Evolutionary conservation across 1,284 basidiomycete species (phyloP), one percentile per base, ranked within the genome.

Genomic region (Testicularia cyperi): DNA sequence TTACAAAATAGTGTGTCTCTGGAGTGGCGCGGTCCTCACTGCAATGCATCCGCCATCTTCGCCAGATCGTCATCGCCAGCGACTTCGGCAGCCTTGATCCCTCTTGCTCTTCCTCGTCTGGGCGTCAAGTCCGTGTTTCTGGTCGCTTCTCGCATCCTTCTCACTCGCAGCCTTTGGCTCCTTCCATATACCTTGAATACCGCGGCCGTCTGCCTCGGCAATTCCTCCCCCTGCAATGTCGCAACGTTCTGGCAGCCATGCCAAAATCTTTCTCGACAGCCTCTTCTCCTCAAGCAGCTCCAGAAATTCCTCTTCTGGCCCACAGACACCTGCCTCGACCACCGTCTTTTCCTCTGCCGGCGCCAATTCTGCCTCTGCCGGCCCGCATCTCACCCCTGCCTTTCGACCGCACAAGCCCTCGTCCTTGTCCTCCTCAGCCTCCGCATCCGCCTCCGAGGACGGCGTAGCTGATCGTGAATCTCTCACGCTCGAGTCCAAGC

Each of bases 361-460:
- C 42, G 48, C 52, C 3, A 47, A 39, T 6, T 46, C 48, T 0
- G 47, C 41, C 2, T 12, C 29, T 12, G 22, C 25, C 35, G 45
- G 46, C 38, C 39, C 53, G 0, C 47, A 49, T 10, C 38, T 64
- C 20, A 64, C 49, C 8, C 43, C 61, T 13, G 41, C 61, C 7
- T 64, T 58, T 39, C 45, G 44, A 37, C 61, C 55, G 4, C 61
- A 58, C 28, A 65, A 51, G 35, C 57, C 63, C 7, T 65, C 63
- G 2, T 65, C 60, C 10, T 42, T 65, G 9, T 65, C 63, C 6
- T 57, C 63, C 10, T 62, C 53, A 6, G 63, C 57, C 6, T 65
- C 62, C 5, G 57, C 58, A 3, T 65, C 63, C n/a, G 63, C 63
- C 7, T 65, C 56, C 6, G 56, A 65, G 10, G 63, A 65, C 38